Evolutionary conservation across 345 rosid genomes (phyloP), one percentile per base, ranked within the genome.

Genomic region (Pistacia integerrima): DNA sequence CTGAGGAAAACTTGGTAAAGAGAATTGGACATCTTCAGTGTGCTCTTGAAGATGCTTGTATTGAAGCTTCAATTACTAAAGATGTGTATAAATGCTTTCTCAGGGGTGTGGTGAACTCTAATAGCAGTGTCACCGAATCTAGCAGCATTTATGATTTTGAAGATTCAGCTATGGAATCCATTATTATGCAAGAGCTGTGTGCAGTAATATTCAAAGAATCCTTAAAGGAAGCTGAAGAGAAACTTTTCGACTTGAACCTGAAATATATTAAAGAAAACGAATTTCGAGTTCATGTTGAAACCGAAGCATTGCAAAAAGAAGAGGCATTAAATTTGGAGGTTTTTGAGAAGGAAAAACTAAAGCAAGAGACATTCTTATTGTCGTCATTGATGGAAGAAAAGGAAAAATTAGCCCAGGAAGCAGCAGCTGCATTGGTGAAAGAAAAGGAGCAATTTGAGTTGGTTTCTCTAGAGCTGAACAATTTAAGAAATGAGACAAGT

Each of bases 161-260:
- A 77, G 93, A 89, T 73, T 80, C 81, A 67, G 78, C 84, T 73
- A 51, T 87, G 33, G 91, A 87, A 76, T 85, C 89, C 9, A 72
- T 76, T 72, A 67, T 85, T 13, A 69, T 60, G 81, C 87, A 87
- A 81, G 92, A 74, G 58, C 72, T 92, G 41, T 72, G 72, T 63
- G 85, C 69, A 61, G 76, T 83, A 28, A 60, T 89, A 68, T 84
- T 78, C 61, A 77, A 71, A 80, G 97, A 85, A 80, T 74, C 91
- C 69, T 78, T 92, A 64, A 86, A 80, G 84, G 97, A 91, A 82
- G 97, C 94, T 36, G 81, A 78, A 78, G 83, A 82, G 84, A 83
- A 86, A 83, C 76, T 87, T 58, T 63, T 44, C 56, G 74, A 73
- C 61, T 80, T 87, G 84, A 86, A 81, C 73, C 48, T 33, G 73